Base-by-base conservation (phyloP, 306 rosid species). In the Ochetophila trinervis region DNA sequence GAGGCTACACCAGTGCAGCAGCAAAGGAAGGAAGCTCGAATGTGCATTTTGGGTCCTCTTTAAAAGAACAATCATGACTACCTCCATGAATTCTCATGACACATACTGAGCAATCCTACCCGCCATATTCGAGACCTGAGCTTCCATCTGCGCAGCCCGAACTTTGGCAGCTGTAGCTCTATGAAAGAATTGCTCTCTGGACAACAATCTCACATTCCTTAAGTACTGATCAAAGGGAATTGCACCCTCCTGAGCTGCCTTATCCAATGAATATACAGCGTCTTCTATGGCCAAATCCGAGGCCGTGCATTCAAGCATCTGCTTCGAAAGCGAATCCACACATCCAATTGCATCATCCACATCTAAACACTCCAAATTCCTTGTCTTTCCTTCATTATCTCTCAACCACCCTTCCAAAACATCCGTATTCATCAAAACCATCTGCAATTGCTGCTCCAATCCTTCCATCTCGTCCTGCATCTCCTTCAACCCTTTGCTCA, bases 111-210 rank as follows among this genome's bases (percentile, higher is more conserved):
- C 78, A 67, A 52, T 82, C 84, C 97, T 63, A 0, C 87, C 60
- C 36, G 97, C 87, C 94, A 93, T 89, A 74, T 71, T 84, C 12
- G 97, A 85, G 73, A 90, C 99, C 82, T 90, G 99, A 67, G 91
- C 74, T 66, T 89, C 96, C 88, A 93, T 80, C 64, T 93, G 95
- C 24, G 92, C 79, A 0, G 91, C 96, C 71, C 96, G 76, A 21
- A 94, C 97, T 75, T 94, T 94, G 0, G 96, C 76, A 0, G 86
- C 84, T 0, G 84, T 81, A 49, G 97, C 99, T 0, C 99, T 84
- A 24, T 88, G 87, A 66, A 90, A 86, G 75, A 90, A 94, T 63
- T 94, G 99, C 69, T 90, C 96, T 44, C 99, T 74, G 0, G 97
- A 94, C 76, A 94, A 71, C 50, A 75, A 74, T 81, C 99, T 85